Base-by-base conservation (phyloP, 306 rosid genomes). In the Hippophae gyantsensis region DNA sequence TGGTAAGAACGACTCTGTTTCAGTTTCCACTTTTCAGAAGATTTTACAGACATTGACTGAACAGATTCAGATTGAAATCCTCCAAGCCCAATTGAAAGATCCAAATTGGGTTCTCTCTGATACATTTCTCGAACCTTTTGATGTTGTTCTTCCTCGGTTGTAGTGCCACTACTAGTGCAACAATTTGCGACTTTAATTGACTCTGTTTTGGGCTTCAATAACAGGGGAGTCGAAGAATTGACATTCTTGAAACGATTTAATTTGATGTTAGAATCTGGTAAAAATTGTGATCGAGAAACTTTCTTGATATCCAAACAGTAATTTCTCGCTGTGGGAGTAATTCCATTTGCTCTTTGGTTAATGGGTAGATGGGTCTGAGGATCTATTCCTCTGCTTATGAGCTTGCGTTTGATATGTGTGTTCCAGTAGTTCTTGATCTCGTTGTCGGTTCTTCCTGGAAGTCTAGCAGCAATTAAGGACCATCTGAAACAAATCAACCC, bases 391-490 rank as follows among this genome's bases (percentile, higher is more conserved):
- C 81, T 78, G 63, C 47, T 68, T 18, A 81, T 70, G 61, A 84
- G 92, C 71, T 81, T 81, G 10, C 92, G 79, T 72, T 81, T 84
- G 73, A 84, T 77, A 76, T 84, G 88, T 1, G 92, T 81, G 68
- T 84, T 84, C 92, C 92, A 84, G 52, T 84, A 84, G 57, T 84
- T 84, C 48, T 84, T 84, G 6, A 84, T 84, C 71, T 84, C 92
- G 48, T 84, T 84, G 65, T 84, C 92, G 3, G 92, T 84, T 64
- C 92, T 79, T 52, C 92, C 92, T 0, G 92, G 87, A 42, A 84
- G 74, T 11, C 83, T 61, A 40, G 72, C 92, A 12, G 92, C 92
- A 48, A 84, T 84, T 61, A 84, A 54, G 3, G 92, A 84, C 92
- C 92, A 84, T 55, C 92, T 84, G 38, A 7, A 3, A 5, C 27